phyloP scores from a whole-genome alignment of 306 rosid species.

The Luffa acutangula region DNA sequence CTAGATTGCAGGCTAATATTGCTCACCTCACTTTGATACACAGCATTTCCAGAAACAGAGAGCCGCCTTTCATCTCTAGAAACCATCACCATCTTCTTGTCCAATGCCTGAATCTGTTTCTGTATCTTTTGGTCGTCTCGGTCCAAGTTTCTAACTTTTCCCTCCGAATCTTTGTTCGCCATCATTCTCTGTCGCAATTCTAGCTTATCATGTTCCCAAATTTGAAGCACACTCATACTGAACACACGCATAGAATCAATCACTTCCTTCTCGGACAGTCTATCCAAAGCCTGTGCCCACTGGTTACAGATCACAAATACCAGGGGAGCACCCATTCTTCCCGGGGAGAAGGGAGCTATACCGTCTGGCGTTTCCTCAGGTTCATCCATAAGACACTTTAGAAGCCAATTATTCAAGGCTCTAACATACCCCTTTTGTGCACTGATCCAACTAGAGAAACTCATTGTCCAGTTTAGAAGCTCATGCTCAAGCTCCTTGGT shows the following conservation, averaged over 20 bases:
- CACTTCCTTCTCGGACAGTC: constrained; percentile 84
- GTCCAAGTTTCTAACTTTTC: constrained; percentile 57
- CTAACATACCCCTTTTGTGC: constrained; percentile 79
- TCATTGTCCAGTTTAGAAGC: constrained; percentile 79
- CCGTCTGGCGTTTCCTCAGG: constrained; percentile 96
- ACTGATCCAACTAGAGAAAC: constrained; percentile 78
- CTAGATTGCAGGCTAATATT: constrained; percentile 60
- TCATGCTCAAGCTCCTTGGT: constrained; percentile 69
- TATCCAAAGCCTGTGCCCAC: constrained; percentile 90
- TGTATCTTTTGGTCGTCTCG: constrained; percentile 82
- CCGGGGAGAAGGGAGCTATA: constrained; percentile 79
- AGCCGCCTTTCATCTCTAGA: constrained; percentile 43
- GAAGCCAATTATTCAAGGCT: constrained; percentile 86
- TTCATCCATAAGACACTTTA: constrained; percentile 64
- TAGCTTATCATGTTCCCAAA: constrained; percentile 77
- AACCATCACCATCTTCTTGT: constrained; percentile 43
- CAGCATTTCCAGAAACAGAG: constrained; percentile 44
- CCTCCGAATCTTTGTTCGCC: constrained; percentile 72
- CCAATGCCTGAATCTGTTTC: constrained; percentile 82
- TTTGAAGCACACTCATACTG: constrained; percentile 59
- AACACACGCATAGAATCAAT: constrained; percentile 71
- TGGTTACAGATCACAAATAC: constrained; percentile 90
- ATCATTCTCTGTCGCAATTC: constrained; percentile 57
- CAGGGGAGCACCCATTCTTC: constrained; percentile 85
- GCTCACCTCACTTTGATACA: constrained; percentile 72